Percentiles rank a stretch among this genome's conserved stretches.
phyloP scores from a whole-genome alignment of 1,284 basidiomycete genomes.

The Cerioporus squamosus region DNA sequence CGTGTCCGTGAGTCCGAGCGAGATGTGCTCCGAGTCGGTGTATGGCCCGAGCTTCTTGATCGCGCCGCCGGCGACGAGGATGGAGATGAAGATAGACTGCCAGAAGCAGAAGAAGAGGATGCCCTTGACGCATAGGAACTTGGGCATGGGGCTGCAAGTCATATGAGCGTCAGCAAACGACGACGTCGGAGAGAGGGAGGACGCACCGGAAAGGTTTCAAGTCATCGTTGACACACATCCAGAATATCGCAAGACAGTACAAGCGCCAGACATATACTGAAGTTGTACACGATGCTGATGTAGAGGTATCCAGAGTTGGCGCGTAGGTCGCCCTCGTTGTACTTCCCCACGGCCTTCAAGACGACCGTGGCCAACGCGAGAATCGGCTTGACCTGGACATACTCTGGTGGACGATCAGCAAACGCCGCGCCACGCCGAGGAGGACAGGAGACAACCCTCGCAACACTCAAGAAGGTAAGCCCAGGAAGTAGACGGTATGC shows the following conservation, averaged over 20 bases:
- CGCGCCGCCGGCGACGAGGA: constrained; percentile 82
- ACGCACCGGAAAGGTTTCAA: constrained; percentile 84
- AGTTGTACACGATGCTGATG: constrained; percentile 83
- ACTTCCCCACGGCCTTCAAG: constrained; percentile 86
- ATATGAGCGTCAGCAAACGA: background rate
- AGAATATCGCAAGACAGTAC: constrained; percentile 94
- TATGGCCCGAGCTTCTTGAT: constrained; percentile 87
- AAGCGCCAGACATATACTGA: constrained; percentile 75
- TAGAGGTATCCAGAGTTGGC: constrained; percentile 92
- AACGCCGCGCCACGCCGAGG: constrained; percentile 3
- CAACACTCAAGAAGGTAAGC: background rate
- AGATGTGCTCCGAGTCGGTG: constrained; percentile 89
- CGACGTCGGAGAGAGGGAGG: constrained; percentile 3
- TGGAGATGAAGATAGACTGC: constrained; percentile 89
- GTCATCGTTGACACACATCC: constrained; percentile 88
- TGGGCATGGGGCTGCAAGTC: constrained; percentile 71
- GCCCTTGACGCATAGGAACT: constrained; percentile 98
- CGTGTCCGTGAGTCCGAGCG: constrained; percentile 87
- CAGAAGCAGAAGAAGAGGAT: constrained; percentile 99
- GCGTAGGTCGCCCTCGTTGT: constrained; percentile 88
- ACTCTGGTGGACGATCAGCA: constrained; percentile 63
- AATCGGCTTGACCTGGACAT: constrained; percentile 95
- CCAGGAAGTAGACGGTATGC: too few relatives aligned
- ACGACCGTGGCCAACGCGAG: constrained; percentile 86
- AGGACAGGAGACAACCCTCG: background rate